Evolutionary conservation across 2,329 filamentous ascomycete species (phyloP).

Genomic region (Aspergillus latus): DNA sequence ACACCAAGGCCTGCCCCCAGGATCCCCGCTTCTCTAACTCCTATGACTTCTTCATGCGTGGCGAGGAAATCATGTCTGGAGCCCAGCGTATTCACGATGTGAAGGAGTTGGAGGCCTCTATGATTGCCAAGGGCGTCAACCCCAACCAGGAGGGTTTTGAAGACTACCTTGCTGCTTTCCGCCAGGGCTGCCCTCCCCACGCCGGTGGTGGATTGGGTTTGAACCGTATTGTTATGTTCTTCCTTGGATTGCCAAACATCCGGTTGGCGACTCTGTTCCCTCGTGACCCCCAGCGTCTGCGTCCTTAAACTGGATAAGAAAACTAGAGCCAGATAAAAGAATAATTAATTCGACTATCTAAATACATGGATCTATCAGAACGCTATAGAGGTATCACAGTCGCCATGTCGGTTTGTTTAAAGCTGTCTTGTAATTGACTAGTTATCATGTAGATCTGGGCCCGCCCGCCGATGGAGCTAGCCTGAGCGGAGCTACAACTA

Average conservation of each 20-base stretch:
- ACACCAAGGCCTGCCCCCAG: constrained; percentile 75
- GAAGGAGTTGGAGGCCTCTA: constrained; percentile 57
- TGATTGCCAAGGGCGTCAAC: constrained; percentile 60
- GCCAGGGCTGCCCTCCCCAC: constrained; percentile 64
- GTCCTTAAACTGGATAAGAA: constrained; percentile 32
- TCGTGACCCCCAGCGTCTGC: constrained; percentile 59
- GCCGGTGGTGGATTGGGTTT: constrained; percentile 65
- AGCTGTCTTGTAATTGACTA: no score
- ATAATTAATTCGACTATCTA: constrained; percentile 19
- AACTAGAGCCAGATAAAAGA: constrained; percentile 7
- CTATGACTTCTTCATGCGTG: constrained; percentile 71
- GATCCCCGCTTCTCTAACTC: constrained; percentile 66
- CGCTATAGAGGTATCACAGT: not conserved
- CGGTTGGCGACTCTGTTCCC: constrained; percentile 63
- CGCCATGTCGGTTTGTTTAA: no score
- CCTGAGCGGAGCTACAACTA: not conserved
- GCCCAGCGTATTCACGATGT: constrained; percentile 66
- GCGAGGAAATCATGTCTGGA: constrained; percentile 67
- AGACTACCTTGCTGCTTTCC: constrained; percentile 65
- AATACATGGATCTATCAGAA: not conserved
- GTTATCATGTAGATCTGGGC: not conserved
- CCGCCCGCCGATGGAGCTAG: constrained; percentile 1
- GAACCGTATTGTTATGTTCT: constrained; percentile 67
- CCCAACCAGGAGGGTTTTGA: constrained; percentile 59
- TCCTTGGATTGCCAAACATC: constrained; percentile 64